Evolutionary conservation across 148 eudicot species (phyloP).

Genomic region (Rhododendron vialii): DNA sequence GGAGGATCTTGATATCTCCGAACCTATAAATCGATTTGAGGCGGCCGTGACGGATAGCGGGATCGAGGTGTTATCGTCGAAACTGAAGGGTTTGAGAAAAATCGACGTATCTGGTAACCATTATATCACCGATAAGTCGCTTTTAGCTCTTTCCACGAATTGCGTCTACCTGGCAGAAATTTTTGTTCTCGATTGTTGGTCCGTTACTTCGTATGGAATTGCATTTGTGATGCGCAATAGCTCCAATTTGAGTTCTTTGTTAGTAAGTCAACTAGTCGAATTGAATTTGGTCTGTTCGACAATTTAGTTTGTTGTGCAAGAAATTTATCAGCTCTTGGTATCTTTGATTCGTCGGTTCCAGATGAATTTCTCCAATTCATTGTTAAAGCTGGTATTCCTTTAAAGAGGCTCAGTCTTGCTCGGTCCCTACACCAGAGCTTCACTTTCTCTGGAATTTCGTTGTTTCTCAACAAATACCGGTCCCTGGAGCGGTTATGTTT

Average conservation of each 20-base stretch:
- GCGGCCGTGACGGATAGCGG: constrained; percentile 44
- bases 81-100: constrained; percentile 32
- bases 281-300: neutral
- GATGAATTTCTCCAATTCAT: constrained; percentile 46
- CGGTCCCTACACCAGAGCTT: constrained; percentile 26
- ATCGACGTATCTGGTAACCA: constrained; percentile 48
- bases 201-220: constrained; percentile 44
- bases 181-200: constrained; percentile 33
- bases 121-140: constrained; percentile 47
- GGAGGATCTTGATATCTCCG: constrained; percentile 43
- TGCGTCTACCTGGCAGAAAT: constrained; percentile 53
- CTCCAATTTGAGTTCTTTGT: constrained; percentile 23
- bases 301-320: constrained; percentile 20
- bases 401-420: constrained; percentile 41
- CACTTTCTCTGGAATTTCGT: constrained; percentile 32
- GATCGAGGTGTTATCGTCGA: constrained; percentile 37
- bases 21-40: neutral
- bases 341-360: constrained; percentile 36
- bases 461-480: constrained; percentile 29
- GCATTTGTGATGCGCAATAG: constrained; percentile 26
- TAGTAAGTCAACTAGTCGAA: no score
- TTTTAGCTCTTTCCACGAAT: constrained; percentile 32
- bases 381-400: constrained; percentile 40
- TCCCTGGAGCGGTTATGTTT: constrained; percentile 43
- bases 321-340: constrained; percentile 31